These are phyloP conservation scores for Allantophomopsis lycopodina DNA, from an alignment of 2,329 filamentous ascomycete species.

Conservation along the genomic window DNA sequence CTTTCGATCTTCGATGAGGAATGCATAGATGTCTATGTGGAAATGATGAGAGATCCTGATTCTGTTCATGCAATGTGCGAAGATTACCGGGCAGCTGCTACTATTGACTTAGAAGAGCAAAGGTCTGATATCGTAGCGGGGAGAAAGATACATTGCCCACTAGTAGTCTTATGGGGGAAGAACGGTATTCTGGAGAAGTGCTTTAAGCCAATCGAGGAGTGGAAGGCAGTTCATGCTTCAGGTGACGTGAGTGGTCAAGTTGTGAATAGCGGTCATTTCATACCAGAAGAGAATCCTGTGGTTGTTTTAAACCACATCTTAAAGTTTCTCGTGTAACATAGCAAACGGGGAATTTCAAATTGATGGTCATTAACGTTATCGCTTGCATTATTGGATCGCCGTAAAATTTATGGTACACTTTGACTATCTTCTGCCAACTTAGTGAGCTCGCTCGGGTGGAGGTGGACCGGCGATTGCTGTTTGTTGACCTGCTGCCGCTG, in stretches of 20 bases:
- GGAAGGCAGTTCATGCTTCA: slow-evolving; percentile 28
- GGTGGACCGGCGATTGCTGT: slow-evolving; percentile 19
- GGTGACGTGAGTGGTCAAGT: slow-evolving; percentile 24
- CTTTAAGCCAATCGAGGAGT: slow-evolving; percentile 35
- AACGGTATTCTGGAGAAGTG: slow-evolving; percentile 31
- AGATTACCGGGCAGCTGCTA: slow-evolving; percentile 39
- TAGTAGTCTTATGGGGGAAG: slow-evolving; percentile 36
- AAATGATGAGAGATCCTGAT: slow-evolving; percentile 18
- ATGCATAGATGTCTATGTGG: slow-evolving; percentile 6
- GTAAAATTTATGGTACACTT: too few relatives aligned
- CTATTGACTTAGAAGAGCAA: slow-evolving; percentile 35
- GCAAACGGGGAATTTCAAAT: too few relatives aligned
- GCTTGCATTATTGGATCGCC: too few relatives aligned
- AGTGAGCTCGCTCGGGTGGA: slow-evolving; percentile 14
- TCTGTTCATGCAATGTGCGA: slow-evolving; percentile 35
- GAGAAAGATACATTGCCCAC: slow-evolving; percentile 27
- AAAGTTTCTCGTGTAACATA: slow-evolving; percentile 23
- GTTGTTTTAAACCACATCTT: slow-evolving; percentile 9
- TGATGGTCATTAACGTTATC: too few relatives aligned
- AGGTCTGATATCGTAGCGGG: slow-evolving; percentile 27
- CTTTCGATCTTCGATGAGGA: slow-evolving; percentile 11
- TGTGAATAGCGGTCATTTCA: slow-evolving; percentile 33
- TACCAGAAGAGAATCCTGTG: slow-evolving; percentile 35
- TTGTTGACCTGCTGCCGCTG: slow-evolving; percentile 18
- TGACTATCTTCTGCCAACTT: neutral